Base-by-base conservation (phyloP, 495 filamentous ascomycete genomes). In the Thermothielavioides terrestris region DNA sequence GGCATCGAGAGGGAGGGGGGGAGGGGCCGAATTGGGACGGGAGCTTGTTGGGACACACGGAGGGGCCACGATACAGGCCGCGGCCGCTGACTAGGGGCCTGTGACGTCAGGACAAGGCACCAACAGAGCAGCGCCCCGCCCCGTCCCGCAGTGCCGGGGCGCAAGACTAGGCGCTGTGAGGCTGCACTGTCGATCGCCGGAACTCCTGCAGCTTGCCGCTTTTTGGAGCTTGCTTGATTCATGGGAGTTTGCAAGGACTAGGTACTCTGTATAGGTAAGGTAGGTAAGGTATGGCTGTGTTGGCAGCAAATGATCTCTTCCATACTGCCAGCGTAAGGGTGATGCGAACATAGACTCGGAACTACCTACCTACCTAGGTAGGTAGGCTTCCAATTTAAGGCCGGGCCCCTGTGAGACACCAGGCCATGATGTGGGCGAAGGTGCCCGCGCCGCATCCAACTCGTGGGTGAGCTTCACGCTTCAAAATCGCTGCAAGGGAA, bases 31-130 rank as follows among this genome's bases (percentile, higher is more conserved):
- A 50, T 50, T 35, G 47, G 47, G n/a, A n/a, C n/a, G n/a, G n/a
- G n/a, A n/a, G n/a, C 18, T 26, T 42, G 38, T 42, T 42, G 38
- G 47, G 42, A 3, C n/a, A n/a, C n/a, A n/a, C n/a, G n/a, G 8
- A 6, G 27, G 31, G 30, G 30, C 39, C 25, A 28, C 17, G 41
- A 26, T 28, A 37, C 42, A 34, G 46, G 34, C 34, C 46, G 5
- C 8, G 37, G 21, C 30, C 47, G 39, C 39, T 50, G 47, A 49
- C 36, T 10, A 14, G 11, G 9, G 27, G 8, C 21, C 38, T 36
- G 39, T 50, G 47, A 50, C 47, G 47, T 50, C 47, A 50, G 30
- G 38, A 35, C 1, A 32, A n/a, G 37, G 28, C 47, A 31, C 47
- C 47, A 36, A 50, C 37, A 2, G 27, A 12, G 47, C n/a, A 34